Base-by-base conservation (phyloP, 1,284 basidiomycete species). In the Laetiporus sulphureus region DNA sequence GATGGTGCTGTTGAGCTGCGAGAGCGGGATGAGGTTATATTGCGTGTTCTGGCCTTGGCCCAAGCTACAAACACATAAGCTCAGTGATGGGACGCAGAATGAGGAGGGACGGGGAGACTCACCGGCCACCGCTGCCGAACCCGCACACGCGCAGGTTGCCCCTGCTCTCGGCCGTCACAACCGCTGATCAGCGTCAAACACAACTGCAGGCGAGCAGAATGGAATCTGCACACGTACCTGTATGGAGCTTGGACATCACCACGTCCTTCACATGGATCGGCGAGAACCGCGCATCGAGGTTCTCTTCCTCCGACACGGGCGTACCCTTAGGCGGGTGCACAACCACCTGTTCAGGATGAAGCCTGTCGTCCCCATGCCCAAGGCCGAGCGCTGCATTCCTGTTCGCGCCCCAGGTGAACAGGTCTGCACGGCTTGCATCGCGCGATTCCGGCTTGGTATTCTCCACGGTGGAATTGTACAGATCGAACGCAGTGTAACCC, bases 321-420 rank as follows among this genome's bases (percentile, higher is more conserved):
- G 38, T 38, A 5, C 34, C 31, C 15, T 46, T 41, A 6, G 36
- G 19, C 16, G 45, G 41, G 4, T 53, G 69, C 51, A 87, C 68
- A 36, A 73, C 62, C 18, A 97, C 80, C 36, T 79, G 79, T 51
- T 98, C 93, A 0, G 95, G 92, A 52, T 80, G 77, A 0, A 70
- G 58, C 39, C 92, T 78, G 57, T 98, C 92, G 42, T 83, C 75
- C 15, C 76, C 78, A 53, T 95, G 88, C 2, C 83, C 83, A 13
- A 88, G 71, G 3, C 94, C 95, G 11, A 99, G 77, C 0, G 84
- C 74, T 21, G 86, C 88, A 62, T 94, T 94, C 49, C 84, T 75
- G 59, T 98, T 99, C 12, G 77, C 71, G 12, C 96, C 96, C 95
- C 95, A 99, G 0, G 87, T 91, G 53, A 81, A 88, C 11, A 99